These are phyloP conservation scores for Quercus robur DNA, from an alignment of 306 rosid species.

Conservation along the genomic window DNA sequence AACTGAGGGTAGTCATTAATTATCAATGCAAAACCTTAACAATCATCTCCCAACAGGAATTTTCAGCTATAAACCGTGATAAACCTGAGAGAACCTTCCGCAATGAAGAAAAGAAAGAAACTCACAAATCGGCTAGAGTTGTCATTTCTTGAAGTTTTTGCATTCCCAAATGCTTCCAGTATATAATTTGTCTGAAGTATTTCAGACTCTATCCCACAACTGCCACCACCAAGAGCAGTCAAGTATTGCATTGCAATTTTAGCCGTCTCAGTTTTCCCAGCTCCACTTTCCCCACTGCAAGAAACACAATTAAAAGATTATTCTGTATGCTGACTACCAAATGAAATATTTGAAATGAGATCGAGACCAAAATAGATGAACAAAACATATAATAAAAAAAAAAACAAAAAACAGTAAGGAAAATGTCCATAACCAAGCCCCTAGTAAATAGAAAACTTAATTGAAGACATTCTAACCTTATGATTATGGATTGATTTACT, in stretches of 20 bases:
- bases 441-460: conserved; percentile 7
- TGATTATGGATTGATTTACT: conserved; percentile 82
- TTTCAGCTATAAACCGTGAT: conserved; percentile 10
- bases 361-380: not conserved
- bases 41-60: conserved; percentile 9
- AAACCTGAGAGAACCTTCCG: conserved; percentile 3
- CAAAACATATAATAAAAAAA: not conserved
- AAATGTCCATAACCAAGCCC: conserved; percentile 11
- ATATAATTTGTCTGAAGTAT: conserved; percentile 67
- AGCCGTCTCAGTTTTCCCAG: conserved; percentile 95
- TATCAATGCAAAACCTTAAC: not conserved
- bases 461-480: conserved; percentile 58
- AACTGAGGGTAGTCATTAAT: not conserved
- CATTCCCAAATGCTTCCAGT: conserved; percentile 95
- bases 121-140: conserved; percentile 98
- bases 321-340: not conserved
- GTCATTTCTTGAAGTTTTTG: conserved; percentile 77
- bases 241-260: conserved; percentile 87
- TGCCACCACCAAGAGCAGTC: conserved; percentile 72
- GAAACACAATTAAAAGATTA: conserved; percentile 6
- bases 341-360: not conserved
- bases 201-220: conserved; percentile 59
- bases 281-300: conserved; percentile 95
- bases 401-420: not conserved
- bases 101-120: conserved; percentile 29